Conservation (phyloP, 345 rosid genomes). For the Anacardium occidentale region DNA sequence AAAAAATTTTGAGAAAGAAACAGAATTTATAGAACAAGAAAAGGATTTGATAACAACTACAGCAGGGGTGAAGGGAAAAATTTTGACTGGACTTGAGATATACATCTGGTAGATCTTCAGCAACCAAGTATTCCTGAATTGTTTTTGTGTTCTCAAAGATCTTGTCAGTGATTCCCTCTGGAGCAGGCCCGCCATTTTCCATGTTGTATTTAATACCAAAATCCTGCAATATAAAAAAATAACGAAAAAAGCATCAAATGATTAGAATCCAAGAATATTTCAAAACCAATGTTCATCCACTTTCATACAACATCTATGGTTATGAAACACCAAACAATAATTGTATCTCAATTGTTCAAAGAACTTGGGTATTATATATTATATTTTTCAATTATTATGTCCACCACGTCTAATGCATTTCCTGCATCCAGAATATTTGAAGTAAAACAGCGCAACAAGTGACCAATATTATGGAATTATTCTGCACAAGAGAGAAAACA, state of each 20-base stretch:
- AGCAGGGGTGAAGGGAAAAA: not conserved
- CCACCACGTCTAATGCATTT: not conserved
- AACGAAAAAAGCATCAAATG: not conserved
- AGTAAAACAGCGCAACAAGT: not conserved
- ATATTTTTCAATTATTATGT: not conserved
- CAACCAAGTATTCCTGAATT: conserved; percentile 76
- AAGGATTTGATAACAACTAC: conserved; percentile 4
- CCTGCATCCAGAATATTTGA: not conserved
- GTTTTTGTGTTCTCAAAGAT: conserved; percentile 93
- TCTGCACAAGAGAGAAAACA: too few relatives aligned
- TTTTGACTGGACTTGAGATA: conserved; percentile 16
- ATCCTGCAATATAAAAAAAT: conserved; percentile 25
- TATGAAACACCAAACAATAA: not conserved
- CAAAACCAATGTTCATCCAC: not conserved
- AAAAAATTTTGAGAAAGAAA: conserved; percentile 14
- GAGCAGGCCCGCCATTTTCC: conserved; percentile 99
- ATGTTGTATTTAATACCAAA: too few relatives aligned
- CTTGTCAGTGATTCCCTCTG: conserved; percentile 90
- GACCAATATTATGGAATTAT: not conserved
- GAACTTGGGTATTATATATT: not conserved
- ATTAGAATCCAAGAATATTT: conserved; percentile 1
- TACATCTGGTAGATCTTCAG: conserved; percentile 79
- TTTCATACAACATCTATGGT: not conserved
- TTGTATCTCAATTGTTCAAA: not conserved
- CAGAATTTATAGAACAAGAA: conserved; percentile 8